A percentile compares a stretch with the other conserved stretches of the same genome.
phyloP scores from a whole-genome alignment of 768 basidiomycete species.

The Phylloporus arenicola region DNA sequence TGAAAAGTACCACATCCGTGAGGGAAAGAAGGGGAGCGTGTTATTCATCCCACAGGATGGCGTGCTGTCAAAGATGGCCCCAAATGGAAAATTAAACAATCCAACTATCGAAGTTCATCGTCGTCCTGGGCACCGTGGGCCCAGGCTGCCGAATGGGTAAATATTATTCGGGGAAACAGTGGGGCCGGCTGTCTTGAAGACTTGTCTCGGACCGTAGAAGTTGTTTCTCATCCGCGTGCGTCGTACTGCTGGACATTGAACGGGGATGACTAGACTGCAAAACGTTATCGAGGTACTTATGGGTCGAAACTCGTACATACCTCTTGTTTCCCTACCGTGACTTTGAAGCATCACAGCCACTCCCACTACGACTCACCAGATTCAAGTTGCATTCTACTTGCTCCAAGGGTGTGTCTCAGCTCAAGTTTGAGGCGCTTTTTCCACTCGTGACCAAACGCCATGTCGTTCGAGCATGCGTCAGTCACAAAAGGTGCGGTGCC shows the following conservation, averaged over 20 bases:
- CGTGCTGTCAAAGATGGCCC: background rate
- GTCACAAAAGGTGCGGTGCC: conserved; percentile 66
- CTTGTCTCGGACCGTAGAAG: too few relatives aligned
- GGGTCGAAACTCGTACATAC: too few relatives aligned
- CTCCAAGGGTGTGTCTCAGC: background rate
- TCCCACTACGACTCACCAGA: too few relatives aligned
- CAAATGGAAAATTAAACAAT: conserved; percentile 8
- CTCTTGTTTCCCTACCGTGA: too few relatives aligned
- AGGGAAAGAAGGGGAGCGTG: background rate
- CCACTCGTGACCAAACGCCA: conserved; percentile 20
- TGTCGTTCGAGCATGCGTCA: conserved; percentile 83
- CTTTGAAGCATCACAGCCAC: conserved; percentile 18
- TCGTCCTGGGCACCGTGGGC: conserved; percentile 8
- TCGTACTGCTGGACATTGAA: too few relatives aligned
- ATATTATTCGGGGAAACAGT: background rate
- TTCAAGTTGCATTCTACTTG: too few relatives aligned
- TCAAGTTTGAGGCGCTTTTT: background rate
- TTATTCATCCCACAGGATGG: conserved; percentile 5
- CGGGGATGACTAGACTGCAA: too few relatives aligned
- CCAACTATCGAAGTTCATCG: conserved; percentile 2
- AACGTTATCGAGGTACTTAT: too few relatives aligned
- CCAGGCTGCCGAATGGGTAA: background rate
- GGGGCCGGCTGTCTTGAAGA: too few relatives aligned
- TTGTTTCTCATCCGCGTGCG: too few relatives aligned
- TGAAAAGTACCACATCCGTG: background rate